phyloP scores from a whole-genome alignment of 192 early-diverging fungal genomes.

The Rhizophagus clarus region DNA sequence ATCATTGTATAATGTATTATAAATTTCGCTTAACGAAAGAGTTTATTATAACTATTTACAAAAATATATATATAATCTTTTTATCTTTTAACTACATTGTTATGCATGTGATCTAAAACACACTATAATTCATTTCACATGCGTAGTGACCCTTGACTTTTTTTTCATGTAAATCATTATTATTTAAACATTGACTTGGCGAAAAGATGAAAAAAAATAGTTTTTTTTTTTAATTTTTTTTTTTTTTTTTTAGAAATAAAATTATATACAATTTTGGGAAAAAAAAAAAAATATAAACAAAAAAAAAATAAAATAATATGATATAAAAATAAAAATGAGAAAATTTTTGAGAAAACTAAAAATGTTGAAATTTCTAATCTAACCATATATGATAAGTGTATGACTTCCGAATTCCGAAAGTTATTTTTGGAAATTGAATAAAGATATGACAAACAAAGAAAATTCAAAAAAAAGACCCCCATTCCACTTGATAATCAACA shows the following conservation, averaged over 20 bases:
- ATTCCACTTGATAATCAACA: not conserved
- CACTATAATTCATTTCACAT: not conserved
- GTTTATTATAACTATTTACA: not conserved
- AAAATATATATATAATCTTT: too few species aligned
- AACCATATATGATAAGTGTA: not conserved
- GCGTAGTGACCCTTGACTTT: too few species aligned
- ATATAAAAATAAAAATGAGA: not conserved
- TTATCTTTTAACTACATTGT: not conserved
- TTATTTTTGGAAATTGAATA: not conserved
- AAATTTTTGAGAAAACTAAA: not conserved
- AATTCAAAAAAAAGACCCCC: not conserved
- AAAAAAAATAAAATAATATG: not conserved
- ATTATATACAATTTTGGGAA: not conserved
- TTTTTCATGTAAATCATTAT: too few species aligned
- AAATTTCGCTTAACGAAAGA: not conserved
- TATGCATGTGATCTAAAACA: not conserved
- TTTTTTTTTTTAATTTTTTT: too few species aligned
- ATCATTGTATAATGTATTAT: not conserved
- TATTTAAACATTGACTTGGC: too few species aligned
- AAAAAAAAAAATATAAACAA: not conserved
- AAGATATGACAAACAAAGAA: not conserved
- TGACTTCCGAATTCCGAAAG: not conserved
- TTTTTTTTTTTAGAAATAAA: too few species aligned
- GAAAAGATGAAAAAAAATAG: too few species aligned
- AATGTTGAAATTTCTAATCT: not conserved